phyloP scores from a whole-genome alignment of 1,139 yeast species.

The Magnusiomyces suaveolens region DNA sequence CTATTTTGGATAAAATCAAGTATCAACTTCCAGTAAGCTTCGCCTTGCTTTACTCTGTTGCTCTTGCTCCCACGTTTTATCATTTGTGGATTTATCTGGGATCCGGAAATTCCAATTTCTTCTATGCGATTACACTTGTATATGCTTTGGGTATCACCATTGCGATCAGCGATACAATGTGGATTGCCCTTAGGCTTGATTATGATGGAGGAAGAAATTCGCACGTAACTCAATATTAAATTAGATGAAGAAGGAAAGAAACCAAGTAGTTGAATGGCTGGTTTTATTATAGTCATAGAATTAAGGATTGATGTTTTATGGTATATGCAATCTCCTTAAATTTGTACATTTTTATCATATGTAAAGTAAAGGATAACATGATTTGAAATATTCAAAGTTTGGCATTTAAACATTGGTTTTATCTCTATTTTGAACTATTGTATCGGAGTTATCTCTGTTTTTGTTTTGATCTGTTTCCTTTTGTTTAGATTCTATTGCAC shows the following conservation, averaged over 20 bases:
- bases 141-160: constrained; percentile 66
- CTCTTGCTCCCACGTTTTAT: constrained; percentile 80
- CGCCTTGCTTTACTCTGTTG: constrained; percentile 40
- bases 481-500: no score
- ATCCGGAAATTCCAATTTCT: constrained; percentile 91
- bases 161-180: constrained; percentile 63
- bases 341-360: no score
- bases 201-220: constrained; percentile 42
- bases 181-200: constrained; percentile 71
- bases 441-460: no score
- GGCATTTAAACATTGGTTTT: no score
- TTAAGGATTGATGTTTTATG: no score
- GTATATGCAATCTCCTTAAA: no score
- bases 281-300: no score
- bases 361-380: no score
- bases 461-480: no score
- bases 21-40: constrained; percentile 39
- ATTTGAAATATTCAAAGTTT: no score
- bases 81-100: constrained; percentile 92
- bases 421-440: no score
- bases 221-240: constrained; percentile 11
- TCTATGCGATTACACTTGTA: constrained; percentile 83
- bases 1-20: constrained; percentile 32
- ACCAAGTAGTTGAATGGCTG: no score
- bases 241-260: not conserved